These are phyloP conservation scores for Mycena vulgaris DNA, from an alignment of 768 basidiomycete species.

Conservation along the genomic window DNA sequence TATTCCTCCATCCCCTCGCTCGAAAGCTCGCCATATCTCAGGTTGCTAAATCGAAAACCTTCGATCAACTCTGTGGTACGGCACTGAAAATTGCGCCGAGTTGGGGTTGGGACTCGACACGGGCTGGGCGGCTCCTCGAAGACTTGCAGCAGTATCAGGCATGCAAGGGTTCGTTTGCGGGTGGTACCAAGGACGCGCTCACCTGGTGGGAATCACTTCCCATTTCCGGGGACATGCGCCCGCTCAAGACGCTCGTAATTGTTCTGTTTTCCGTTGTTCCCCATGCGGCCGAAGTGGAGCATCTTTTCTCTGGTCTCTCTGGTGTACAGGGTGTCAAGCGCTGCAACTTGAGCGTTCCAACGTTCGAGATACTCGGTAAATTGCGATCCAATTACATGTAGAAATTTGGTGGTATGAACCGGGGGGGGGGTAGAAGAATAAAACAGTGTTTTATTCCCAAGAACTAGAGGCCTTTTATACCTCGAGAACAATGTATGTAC, in stretches of 20 bases:
- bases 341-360: constrained; percentile 38
- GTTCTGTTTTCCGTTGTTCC: constrained; percentile 45
- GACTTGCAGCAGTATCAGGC: constrained; percentile 44
- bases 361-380: constrained; percentile 33
- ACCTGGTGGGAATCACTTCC: constrained; percentile 45
- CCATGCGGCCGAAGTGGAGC: constrained; percentile 47
- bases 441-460: no score
- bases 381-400: constrained; percentile 8
- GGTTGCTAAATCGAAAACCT: not conserved
- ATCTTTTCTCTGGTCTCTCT: constrained; percentile 42
- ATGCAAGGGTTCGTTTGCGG: constrained; percentile 40
- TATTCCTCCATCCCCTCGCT: constrained; percentile 11
- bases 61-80: not conserved
- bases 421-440: no score
- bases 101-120: constrained; percentile 45
- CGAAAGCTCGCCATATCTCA: constrained; percentile 9
- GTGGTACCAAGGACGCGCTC: constrained; percentile 37
- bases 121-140: constrained; percentile 34
- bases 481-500: no score
- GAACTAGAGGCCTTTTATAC: no score
- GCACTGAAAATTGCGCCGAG: constrained; percentile 34
- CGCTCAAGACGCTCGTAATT: constrained; percentile 42
- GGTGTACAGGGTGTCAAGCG: constrained; percentile 38
- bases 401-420: no score
- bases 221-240: constrained; percentile 5